Evolutionary conservation across 108 stramenopile genomes (phyloP).

Genomic region (Craspedostauros australis): DNA sequence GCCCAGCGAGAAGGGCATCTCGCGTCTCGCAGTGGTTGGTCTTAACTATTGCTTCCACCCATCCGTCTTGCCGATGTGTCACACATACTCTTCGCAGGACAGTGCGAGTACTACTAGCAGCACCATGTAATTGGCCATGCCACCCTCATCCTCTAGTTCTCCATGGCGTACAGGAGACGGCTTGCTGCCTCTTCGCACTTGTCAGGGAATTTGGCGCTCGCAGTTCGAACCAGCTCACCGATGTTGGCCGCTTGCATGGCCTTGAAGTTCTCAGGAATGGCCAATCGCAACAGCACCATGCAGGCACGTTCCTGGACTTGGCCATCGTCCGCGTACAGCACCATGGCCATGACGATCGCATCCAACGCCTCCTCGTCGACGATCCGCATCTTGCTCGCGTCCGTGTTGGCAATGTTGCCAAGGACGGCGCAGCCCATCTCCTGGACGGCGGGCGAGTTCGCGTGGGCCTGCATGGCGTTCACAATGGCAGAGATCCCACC

Average conservation of each 20-base stretch:
- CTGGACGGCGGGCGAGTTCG: conserved; percentile 46
- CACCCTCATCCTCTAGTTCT: not conserved
- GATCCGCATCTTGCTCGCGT: conserved; percentile 47
- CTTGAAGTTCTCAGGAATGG: conserved; percentile 43
- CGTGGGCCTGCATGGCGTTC: conserved; percentile 61
- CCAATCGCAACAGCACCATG: conserved; percentile 36
- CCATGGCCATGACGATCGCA: conserved; percentile 73
- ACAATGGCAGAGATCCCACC: conserved; percentile 55
- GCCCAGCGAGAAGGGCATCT: too few species aligned
- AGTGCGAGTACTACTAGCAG: too few species aligned
- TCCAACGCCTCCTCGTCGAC: conserved; percentile 63
- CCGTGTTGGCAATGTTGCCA: conserved; percentile 42
- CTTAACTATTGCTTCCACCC: too few species aligned
- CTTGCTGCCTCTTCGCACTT: conserved; percentile 37
- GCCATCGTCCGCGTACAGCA: conserved; percentile 45
- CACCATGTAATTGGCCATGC: too few species aligned
- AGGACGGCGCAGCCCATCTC: conserved; percentile 70
- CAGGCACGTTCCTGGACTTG: conserved; percentile 57
- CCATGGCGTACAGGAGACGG: conserved; percentile 3
- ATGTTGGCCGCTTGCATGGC: conserved; percentile 54
- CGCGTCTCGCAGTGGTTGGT: too few species aligned
- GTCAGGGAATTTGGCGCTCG: conserved; percentile 42
- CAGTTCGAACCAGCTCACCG: conserved; percentile 36
- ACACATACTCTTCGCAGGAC: too few species aligned
- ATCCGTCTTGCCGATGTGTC: too few species aligned